Evolutionary conservation across 2,329 filamentous ascomycete species (phyloP), one percentile per base, ranked within the genome.

Genomic region (Penicillium sp.): DNA sequence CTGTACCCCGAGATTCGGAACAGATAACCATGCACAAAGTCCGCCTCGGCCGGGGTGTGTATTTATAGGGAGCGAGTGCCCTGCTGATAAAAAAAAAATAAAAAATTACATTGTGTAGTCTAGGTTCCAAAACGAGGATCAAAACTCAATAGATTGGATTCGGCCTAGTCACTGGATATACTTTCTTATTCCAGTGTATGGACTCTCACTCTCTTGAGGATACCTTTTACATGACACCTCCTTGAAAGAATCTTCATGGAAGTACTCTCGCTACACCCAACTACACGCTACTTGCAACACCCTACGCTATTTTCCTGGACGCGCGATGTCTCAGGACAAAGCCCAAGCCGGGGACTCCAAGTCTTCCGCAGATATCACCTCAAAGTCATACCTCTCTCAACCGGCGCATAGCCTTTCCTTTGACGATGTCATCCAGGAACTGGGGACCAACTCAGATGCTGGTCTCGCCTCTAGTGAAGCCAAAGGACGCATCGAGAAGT

Each of bases 371-470:
- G 57, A 54, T 49, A 45, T 29, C 20, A 78, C 77, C 57, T 75
- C 75, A 12, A 62, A 62, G 53, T 80, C 79, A 29, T 56, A 54
- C 31, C 69, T 88, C 33, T 79, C 81, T 7, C 72, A 74, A 29
- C 84, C 84, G 12, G 82, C 85, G 6, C 85, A 89, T 64, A 74
- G 80, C 40, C 72, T 89, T 43, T 65, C 75, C n/a, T 73, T 73
- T 59, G 71, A 76, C 18, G 67, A 76, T 28, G 76, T 83, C 29
- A 69, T 79, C 28, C 66, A 75, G 15, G 79, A 86, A 65, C 75
- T 86, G 29, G 67, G 70, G 10, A 78, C 80, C 45, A 75, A 83
- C 58, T 61, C 75, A 4, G 75, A 81, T 4, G 75, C 82, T 64
- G 84, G 84, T 23, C 72, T 88, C 37, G 77, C 75, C 1, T 63